Base-by-base conservation (phyloP, 805 yeast species). In the Scheffersomyces amazonensis region DNA sequence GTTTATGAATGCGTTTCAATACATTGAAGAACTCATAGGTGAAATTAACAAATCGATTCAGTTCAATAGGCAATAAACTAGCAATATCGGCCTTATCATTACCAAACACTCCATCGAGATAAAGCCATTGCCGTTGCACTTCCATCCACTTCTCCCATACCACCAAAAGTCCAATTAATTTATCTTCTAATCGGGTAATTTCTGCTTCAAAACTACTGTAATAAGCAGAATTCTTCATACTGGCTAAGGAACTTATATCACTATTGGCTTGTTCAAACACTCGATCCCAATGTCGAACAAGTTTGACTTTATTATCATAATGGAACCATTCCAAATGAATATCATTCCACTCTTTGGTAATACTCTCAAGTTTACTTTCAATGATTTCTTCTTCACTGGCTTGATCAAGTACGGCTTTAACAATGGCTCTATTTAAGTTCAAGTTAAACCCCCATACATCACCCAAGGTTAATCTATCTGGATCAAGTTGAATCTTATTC, bases 41-140 rank as follows among this genome's bases (percentile, higher is more conserved):
- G 6, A 83, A 61, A 35, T 74, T 78, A 16, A 69, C 70, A 53
- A 87, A 90, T 31, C 95, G 64, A 0, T 82, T 54, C 0, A 83
- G 67, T 48, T 89, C 96, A 3, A 76, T 52, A 0, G 95, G 93
- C 9, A 90, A 63, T 1, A 87, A 57, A n/a, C 62, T 66, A 40
- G 71, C 67, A 15, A 89, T 73, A 27, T 83, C 88, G 2, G 68
- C 66, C 31, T 73, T 76, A 15, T 47, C 40, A 1, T 70, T 63
- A 4, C 77, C 81, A 51, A 91, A 83, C 0, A 88, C 78, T 2
- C 96, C 96, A 45, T 79, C 82, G 16, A 90, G 66, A 54, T 91
- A 88, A 1, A 87, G 76, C 95, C 96, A 90, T 50, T 83, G 87
- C n/a, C 83, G 66, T 57, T 91, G 98, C 1, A 81, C 85, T 23